Evolutionary conservation across 2,329 filamentous ascomycete species (phyloP), one percentile per base, ranked within the genome.

Genomic region (Aspergillus bombycis): DNA sequence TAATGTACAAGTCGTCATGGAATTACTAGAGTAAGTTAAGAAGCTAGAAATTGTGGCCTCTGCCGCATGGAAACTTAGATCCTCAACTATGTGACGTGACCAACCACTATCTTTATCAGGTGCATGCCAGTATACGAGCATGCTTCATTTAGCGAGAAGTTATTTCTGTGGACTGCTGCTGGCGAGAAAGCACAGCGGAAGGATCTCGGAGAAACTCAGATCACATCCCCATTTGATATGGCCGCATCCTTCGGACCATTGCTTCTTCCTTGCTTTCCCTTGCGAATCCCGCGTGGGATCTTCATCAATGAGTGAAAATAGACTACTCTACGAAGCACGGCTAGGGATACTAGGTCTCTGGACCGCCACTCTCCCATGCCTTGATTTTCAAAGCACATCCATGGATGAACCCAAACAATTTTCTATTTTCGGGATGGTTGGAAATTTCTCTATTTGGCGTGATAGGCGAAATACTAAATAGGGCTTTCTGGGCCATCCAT

Each of bases 51-150:
- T 28, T 28, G 5, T 28, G 26, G 26, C 26, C 26, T 28, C 5
- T 3, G 26, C 26, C 5, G 26, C 5, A 28, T 28, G 5, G 26
- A 28, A 28, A 28, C 5, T 28, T 28, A 5, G 5, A 28, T 28
- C 26, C 26, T 28, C 26, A 28, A 28, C 4, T 5, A 28, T 28
- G 4, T 5, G 26, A 28, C 5, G 26, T 28, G 26, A 28, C 26
- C 5, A 28, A 28, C 26, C 4, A 28, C 26, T 28, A 5, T 28
- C 26, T 28, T 28, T 28, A 28, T 5, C 26, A 5, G 26, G 26
- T 5, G 4, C 26, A 5, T 3, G 26, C 26, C 4, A 2, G 0
- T 36, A 36, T 36, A 2, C 0, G 4, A 16, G 12, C 12, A 2
- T 7, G 2, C 5, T 36, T 14, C 5, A 2, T 36, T 16, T 1